phyloP scores from a whole-genome alignment of 1,284 basidiomycete genomes.

The Ceratobasidium sp. region DNA sequence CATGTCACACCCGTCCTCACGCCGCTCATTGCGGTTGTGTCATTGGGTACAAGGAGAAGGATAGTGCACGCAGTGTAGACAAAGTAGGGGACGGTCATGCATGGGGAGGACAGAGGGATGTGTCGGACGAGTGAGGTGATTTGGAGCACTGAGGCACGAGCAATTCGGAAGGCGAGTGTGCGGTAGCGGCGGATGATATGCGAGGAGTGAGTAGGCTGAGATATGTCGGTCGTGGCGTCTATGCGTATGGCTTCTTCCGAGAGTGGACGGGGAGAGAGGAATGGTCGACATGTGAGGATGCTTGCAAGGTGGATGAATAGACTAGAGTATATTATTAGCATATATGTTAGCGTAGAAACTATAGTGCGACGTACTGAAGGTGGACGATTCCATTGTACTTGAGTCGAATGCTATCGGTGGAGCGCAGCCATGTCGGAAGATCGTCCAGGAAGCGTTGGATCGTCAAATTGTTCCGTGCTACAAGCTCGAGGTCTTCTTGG shows the following conservation, averaged over 20 bases:
- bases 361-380: constrained; percentile 20
- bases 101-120: constrained; percentile 35
- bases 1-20: constrained; percentile 6
- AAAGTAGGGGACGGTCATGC: constrained; percentile 32
- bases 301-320: constrained; percentile 31
- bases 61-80: constrained; percentile 36
- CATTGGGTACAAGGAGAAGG: constrained; percentile 25
- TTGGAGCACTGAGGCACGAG: constrained; percentile 37
- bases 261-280: constrained; percentile 16
- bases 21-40: constrained; percentile 30
- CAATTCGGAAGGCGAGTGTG: constrained; percentile 38
- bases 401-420: constrained; percentile 24
- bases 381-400: constrained; percentile 34
- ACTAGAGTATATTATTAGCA: constrained; percentile 1
- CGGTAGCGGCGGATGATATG: constrained; percentile 38
- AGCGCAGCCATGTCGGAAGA: constrained; percentile 31
- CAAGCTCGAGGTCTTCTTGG: constrained; percentile 21
- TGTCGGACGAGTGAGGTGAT: constrained; percentile 31
- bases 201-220: constrained; percentile 20
- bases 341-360: background rate
- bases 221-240: background rate
- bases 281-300: constrained; percentile 26
- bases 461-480: constrained; percentile 35
- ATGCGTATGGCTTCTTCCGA: constrained; percentile 19
- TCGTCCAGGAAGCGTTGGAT: constrained; percentile 39